These are phyloP conservation scores for Neurospora sp. DNA, from an alignment of 495 filamentous ascomycete genomes.

Conservation along the genomic window DNA sequence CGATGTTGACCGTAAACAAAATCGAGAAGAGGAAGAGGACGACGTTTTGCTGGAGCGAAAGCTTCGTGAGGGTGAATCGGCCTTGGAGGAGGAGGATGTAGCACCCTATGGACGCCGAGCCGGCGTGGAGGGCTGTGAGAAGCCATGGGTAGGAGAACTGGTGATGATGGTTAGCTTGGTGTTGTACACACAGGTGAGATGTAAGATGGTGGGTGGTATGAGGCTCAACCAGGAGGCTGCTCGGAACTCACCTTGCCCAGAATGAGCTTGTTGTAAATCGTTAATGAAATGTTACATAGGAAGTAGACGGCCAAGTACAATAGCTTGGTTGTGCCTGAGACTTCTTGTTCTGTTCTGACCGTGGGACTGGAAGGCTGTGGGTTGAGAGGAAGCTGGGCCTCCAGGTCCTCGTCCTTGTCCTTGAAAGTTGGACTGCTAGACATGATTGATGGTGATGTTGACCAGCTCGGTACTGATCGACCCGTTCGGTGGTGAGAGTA, in stretches of 20 bases:
- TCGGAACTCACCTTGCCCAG: slow-evolving; percentile 35
- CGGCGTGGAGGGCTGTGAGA: slow-evolving; percentile 43
- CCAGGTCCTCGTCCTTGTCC: slow-evolving; percentile 13
- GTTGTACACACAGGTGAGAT: not conserved
- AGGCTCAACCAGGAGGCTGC: not conserved
- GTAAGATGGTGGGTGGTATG: not conserved
- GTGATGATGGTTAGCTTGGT: not conserved
- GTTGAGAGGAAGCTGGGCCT: slow-evolving; percentile 9
- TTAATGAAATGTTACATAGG: slow-evolving; percentile 41
- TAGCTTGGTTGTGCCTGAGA: slow-evolving; percentile 29
- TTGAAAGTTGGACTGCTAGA: not conserved
- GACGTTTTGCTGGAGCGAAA: slow-evolving; percentile 35
- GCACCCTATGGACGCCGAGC: slow-evolving; percentile 41
- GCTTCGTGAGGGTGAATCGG: slow-evolving; percentile 35
- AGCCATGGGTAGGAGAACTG: slow-evolving; percentile 49
- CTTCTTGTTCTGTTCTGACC: slow-evolving; percentile 16
- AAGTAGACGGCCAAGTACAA: slow-evolving; percentile 40
- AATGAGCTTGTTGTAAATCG: slow-evolving; percentile 46
- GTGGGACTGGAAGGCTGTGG: not conserved
- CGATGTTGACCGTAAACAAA: slow-evolving; percentile 51
- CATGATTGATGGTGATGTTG: not conserved
- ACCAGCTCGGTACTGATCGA: not conserved
- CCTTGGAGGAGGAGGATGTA: slow-evolving; percentile 35
- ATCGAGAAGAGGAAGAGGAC: slow-evolving; percentile 42
- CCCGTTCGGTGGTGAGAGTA: not conserved